Base-by-base conservation (phyloP, 106 monocot species). In the Allium fistulosum region DNA sequence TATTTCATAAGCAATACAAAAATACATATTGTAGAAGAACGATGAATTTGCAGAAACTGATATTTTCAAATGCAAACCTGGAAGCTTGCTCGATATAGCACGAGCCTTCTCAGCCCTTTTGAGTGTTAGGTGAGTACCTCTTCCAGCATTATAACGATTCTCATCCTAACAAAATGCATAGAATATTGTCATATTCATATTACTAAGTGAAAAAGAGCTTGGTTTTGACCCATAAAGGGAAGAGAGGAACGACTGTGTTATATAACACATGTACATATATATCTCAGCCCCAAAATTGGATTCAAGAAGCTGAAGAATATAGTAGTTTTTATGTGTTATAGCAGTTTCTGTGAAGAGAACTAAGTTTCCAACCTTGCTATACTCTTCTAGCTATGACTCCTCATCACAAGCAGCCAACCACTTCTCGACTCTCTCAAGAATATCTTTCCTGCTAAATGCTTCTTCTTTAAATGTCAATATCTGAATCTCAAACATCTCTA, bases 31-130 rank as follows among this genome's bases (percentile, higher is more conserved):
- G 22, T 22, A 22, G 22, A 22, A 22, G 22, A 22, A 22, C 22
- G 22, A 22, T 22, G 22, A 22, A 22, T 22, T 22, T 22, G 22
- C 22, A 22, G 22, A 22, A 22, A 22, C 22, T 22, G 22, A 22
- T 22, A 22, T 22, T 22, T 22, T 22, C 22, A 22, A 22, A 22
- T 22, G 18, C 4, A 26, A 51, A 95, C 94, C 83, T 75, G 94
- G 94, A 37, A 90, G 76, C 72, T 95, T 95, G 88, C 60, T 83
- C 22, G 85, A 87, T 15, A 77, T 17, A 22, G 72, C 67, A 52
- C 94, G 90, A 17, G 91, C 94, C 74, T 91, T 95, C 59, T 95
- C 94, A 10, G 88, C 88, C 16, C 84, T 78, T 53, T 78, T 76
- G 8, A 88, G 74, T 15, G 67, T 58, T 11, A 95, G 75, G 59